Conservation (phyloP, 768 basidiomycete genomes). For the Rhodotorula paludigena region DNA sequence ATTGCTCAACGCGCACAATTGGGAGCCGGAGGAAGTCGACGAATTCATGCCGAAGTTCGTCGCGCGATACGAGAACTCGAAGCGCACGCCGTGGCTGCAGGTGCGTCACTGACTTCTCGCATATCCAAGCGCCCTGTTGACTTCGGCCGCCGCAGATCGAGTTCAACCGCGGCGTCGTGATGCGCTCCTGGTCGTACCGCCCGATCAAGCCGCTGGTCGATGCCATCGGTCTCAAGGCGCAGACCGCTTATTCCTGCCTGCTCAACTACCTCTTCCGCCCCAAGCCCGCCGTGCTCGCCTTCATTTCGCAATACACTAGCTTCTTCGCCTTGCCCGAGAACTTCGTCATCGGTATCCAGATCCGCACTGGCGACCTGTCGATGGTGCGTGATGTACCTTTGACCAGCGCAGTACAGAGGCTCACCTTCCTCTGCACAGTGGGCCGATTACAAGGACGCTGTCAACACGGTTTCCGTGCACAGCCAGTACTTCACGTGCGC, state of each 20-base stretch:
- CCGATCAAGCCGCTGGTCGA: constrained; percentile 3
- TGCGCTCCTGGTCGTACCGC: constrained; percentile 23
- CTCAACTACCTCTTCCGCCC: constrained; percentile 33
- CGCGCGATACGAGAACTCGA: background rate
- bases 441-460: background rate
- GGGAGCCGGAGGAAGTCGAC: constrained; percentile 17
- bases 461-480: constrained; percentile 17
- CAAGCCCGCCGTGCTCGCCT: constrained; percentile 22
- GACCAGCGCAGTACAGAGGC: no score
- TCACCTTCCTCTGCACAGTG: background rate
- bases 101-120: background rate
- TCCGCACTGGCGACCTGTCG: constrained; percentile 25
- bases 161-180: constrained; percentile 32
- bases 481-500: constrained; percentile 28
- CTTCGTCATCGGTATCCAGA: constrained; percentile 28
- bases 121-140: background rate
- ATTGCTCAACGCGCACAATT: constrained; percentile 10
- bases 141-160: background rate
- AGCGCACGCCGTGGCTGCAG: constrained; percentile 4
- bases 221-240: constrained; percentile 6
- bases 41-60: constrained; percentile 22
- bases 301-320: constrained; percentile 26
- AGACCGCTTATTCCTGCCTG: constrained; percentile 26
- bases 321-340: constrained; percentile 27
- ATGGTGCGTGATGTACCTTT: constrained; percentile 15